Evolutionary conservation across 169 alveolate genomes (phyloP).

Genomic region (Plasmodium gonderi): DNA sequence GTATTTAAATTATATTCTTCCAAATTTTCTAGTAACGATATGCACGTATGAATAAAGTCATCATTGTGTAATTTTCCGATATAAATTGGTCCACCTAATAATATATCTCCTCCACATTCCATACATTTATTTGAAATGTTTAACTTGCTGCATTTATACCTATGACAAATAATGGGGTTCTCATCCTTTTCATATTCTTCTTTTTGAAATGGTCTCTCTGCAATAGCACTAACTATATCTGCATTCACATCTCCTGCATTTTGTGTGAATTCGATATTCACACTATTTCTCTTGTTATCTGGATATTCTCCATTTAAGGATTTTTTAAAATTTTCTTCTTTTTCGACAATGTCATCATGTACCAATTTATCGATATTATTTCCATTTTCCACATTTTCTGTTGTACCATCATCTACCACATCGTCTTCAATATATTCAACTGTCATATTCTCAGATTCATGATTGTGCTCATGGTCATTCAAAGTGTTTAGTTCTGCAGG

Average conservation of each 20-base stretch:
- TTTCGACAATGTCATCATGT: not conserved
- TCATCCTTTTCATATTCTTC: not conserved
- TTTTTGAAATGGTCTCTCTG: not conserved
- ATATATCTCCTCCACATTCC: constrained; percentile 86
- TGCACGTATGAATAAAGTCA: constrained; percentile 79
- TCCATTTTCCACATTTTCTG: not conserved
- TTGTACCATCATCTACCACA: not conserved
- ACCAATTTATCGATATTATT: not conserved
- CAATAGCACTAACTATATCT: not conserved
- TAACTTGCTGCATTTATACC: constrained; percentile 27
- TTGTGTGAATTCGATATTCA: not conserved
- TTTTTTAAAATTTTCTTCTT: not conserved
- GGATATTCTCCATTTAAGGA: not conserved
- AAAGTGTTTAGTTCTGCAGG: not conserved
- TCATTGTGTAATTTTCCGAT: constrained; percentile 84
- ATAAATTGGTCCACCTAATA: constrained; percentile 88
- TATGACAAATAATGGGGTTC: not conserved
- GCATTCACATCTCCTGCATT: not conserved
- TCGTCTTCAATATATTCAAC: not conserved
- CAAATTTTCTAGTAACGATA: constrained; percentile 33
- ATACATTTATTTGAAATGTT: constrained; percentile 79
- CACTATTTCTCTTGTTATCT: not conserved
- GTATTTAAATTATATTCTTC: constrained; percentile 39
- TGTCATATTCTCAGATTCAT: not conserved
- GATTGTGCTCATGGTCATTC: not conserved